A percentile compares a stretch with the other conserved stretches of the same genome.
phyloP scores from a whole-genome alignment of 2,329 filamentous ascomycete species.

The Scopulariopsis brevicaulis region DNA sequence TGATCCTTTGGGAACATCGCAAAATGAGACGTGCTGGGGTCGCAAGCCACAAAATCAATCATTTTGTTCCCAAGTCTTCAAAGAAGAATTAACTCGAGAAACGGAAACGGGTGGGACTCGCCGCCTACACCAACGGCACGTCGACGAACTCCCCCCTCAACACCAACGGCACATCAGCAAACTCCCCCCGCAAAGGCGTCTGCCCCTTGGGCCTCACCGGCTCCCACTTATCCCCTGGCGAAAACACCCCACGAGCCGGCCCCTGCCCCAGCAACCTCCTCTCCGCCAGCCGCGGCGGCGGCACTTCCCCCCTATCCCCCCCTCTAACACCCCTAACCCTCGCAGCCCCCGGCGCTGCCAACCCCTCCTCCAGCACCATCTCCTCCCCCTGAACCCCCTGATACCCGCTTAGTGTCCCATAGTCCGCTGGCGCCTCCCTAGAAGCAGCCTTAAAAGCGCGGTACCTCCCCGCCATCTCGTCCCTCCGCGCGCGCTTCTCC shows the following conservation, averaged over 20 bases:
- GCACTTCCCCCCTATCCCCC: background rate
- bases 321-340: background rate
- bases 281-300: background rate
- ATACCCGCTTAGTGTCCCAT: background rate
- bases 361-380: background rate
- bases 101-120: background rate
- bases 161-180: background rate
- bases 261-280: background rate
- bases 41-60: background rate
- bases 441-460: background rate
- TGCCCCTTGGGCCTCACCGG: background rate
- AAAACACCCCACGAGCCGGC: background rate
- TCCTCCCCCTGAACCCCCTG: background rate
- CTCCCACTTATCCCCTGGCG: background rate
- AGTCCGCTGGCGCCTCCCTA: too few species aligned
- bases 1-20: background rate
- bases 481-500: background rate
- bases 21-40: background rate
- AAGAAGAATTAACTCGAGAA: background rate
- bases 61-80: background rate
- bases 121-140: background rate
- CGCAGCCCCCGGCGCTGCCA: background rate
- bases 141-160: background rate
- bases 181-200: background rate
- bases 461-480: background rate